These are phyloP conservation scores for Hypseocharis bilobata DNA, from an alignment of 441 rosid genomes.

Conservation along the genomic window DNA sequence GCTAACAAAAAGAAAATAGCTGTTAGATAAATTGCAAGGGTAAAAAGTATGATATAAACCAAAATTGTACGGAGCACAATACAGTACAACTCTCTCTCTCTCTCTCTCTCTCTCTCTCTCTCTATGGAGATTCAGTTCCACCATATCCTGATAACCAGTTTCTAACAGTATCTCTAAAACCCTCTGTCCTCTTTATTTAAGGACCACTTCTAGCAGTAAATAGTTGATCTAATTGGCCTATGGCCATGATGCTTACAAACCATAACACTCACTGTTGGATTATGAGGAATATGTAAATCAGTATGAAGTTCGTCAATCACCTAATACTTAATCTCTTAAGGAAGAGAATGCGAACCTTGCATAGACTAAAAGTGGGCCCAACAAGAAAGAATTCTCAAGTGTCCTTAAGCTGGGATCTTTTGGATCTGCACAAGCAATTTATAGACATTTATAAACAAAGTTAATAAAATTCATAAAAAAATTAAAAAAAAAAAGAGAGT, in stretches of 20 bases:
- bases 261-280: background rate
- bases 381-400: conserved; percentile 66
- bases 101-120: too few relatives aligned
- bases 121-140: too few relatives aligned
- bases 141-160: too few relatives aligned
- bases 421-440: conserved; percentile 47
- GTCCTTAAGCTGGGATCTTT: conserved; percentile 61
- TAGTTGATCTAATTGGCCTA: background rate
- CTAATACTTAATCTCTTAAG: conserved; percentile 2
- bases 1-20: conserved; percentile 31
- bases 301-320: background rate
- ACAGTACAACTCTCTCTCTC: too few relatives aligned
- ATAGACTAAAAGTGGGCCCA: conserved; percentile 72
- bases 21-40: conserved; percentile 9
- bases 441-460: conserved; percentile 7
- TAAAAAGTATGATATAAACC: too few relatives aligned
- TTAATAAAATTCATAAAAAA: conserved; percentile 4
- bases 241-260: background rate
- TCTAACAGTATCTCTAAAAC: too few relatives aligned
- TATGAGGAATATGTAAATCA: background rate
- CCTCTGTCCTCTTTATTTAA: too few relatives aligned
- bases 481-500: conserved; percentile 10
- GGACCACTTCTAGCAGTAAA: background rate
- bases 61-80: too few relatives aligned
- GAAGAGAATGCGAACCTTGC: conserved; percentile 47